Conservation (phyloP, 441 rosid genomes). For the Populus hybrid region DNA sequence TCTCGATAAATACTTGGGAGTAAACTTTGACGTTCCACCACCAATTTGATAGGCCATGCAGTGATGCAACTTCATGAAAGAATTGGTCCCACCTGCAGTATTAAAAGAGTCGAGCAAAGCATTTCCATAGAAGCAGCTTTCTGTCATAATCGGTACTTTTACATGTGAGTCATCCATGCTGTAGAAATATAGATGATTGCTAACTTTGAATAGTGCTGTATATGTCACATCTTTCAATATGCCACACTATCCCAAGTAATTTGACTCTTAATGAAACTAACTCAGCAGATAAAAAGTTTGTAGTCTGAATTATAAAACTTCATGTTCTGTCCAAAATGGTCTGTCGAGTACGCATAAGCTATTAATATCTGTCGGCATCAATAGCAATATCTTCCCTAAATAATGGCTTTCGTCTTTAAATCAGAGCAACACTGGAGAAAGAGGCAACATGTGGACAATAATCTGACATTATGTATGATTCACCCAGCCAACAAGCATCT, state of each 20-base stretch:
- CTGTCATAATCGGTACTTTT: constrained; percentile 39
- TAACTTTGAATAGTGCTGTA: constrained; percentile 35
- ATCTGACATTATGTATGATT: neutral
- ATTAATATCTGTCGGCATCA: neutral
- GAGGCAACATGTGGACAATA: neutral
- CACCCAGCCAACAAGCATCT: neutral
- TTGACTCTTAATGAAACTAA: constrained; percentile 18
- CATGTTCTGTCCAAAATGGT: constrained; percentile 13
- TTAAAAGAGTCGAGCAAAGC: constrained; percentile 28
- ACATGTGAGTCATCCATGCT: constrained; percentile 36
- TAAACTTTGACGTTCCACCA: constrained; percentile 32
- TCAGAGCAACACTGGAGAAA: constrained; percentile 10
- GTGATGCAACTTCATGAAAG: constrained; percentile 29
- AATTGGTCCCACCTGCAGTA: constrained; percentile 29
- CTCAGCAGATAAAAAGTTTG: constrained; percentile 16
- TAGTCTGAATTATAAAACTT: constrained; percentile 10
- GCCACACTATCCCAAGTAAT: constrained; percentile 19
- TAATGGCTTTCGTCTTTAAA: neutral
- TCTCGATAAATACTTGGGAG: constrained; percentile 59
- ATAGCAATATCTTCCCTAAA: neutral
- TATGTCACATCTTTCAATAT: constrained; percentile 25
- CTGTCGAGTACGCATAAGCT: neutral
- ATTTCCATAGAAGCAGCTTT: constrained; percentile 40
- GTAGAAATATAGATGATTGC: constrained; percentile 40
- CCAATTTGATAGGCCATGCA: constrained; percentile 20